Evolutionary conservation across 305 asterid species (phyloP).

Genomic region (Ilex paraguariensis): DNA sequence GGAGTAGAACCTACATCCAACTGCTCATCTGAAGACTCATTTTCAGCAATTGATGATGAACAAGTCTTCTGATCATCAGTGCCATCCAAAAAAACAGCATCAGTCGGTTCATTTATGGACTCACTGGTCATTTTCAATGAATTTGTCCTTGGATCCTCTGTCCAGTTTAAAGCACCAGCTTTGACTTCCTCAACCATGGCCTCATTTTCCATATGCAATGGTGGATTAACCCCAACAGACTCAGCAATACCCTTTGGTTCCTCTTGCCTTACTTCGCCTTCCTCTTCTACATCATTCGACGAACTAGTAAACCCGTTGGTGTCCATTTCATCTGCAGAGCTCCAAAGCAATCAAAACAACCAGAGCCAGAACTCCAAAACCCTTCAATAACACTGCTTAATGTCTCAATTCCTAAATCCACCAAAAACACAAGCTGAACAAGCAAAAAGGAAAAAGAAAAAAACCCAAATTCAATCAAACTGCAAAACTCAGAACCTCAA

Average conservation of each 20-base stretch:
- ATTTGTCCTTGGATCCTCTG: conserved; percentile 8
- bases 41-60: conserved; percentile 14
- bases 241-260: conserved; percentile 15
- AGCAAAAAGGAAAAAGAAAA: background rate
- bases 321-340: conserved; percentile 46
- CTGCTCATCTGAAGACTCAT: conserved; percentile 29
- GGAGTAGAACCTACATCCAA: conserved; percentile 47
- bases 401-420: background rate
- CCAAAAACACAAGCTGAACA: background rate
- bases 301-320: conserved; percentile 31
- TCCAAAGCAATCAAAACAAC: conserved; percentile 22
- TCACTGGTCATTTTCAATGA: conserved; percentile 12
- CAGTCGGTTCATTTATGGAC: conserved; percentile 18
- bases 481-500: conserved; percentile 10
- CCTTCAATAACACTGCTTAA: conserved; percentile 8
- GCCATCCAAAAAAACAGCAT: conserved; percentile 15
- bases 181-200: conserved; percentile 3
- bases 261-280: conserved; percentile 17
- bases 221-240: conserved; percentile 14
- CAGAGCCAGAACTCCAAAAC: conserved; percentile 13
- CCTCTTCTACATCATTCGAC: conserved; percentile 21
- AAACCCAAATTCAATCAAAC: conserved; percentile 11
- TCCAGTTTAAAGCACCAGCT: conserved; percentile 15
- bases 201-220: conserved; percentile 8
- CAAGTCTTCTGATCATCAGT: conserved; percentile 22